These are phyloP conservation scores for Haplosporangium sp. DNA, from an alignment of 371 early-diverging fungal genomes.

Conservation along the genomic window DNA sequence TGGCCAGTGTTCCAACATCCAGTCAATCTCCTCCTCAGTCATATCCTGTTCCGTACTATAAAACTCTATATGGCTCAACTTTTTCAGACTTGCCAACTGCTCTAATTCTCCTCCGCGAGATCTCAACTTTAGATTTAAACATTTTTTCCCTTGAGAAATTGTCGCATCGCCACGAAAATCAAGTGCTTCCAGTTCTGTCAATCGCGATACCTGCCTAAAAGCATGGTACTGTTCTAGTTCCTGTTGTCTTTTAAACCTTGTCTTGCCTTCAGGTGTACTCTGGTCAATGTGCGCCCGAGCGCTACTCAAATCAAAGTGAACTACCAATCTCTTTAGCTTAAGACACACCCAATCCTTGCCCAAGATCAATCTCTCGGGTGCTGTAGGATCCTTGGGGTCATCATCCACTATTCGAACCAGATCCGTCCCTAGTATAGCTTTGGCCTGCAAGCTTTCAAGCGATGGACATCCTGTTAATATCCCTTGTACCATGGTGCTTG, in stretches of 20 bases:
- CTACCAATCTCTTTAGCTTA: neutral
- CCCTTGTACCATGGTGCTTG: neutral
- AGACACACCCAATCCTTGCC: neutral
- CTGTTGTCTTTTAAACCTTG: neutral
- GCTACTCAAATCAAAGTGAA: neutral
- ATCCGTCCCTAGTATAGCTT: neutral
- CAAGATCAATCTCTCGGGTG: neutral
- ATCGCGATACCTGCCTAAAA: no score
- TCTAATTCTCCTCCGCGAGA: no score
- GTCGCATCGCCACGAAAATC: no score
- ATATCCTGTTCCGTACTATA: no score
- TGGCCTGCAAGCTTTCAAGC: neutral
- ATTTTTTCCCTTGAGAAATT: no score
- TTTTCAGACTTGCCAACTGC: no score
- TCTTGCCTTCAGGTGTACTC: neutral
- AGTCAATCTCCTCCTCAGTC: no score
- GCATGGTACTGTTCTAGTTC: neutral
- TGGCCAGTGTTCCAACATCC: no score
- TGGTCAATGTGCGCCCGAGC: neutral
- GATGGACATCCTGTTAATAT: neutral
- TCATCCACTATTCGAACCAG: neutral
- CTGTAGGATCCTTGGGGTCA: neutral
- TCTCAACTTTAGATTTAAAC: no score
- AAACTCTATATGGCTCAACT: no score
- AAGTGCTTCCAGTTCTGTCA: no score